Percentiles rank a stretch among this genome's conserved stretches.
phyloP scores from a whole-genome alignment of 257 asterid species.

The Coffea eugenioides region DNA sequence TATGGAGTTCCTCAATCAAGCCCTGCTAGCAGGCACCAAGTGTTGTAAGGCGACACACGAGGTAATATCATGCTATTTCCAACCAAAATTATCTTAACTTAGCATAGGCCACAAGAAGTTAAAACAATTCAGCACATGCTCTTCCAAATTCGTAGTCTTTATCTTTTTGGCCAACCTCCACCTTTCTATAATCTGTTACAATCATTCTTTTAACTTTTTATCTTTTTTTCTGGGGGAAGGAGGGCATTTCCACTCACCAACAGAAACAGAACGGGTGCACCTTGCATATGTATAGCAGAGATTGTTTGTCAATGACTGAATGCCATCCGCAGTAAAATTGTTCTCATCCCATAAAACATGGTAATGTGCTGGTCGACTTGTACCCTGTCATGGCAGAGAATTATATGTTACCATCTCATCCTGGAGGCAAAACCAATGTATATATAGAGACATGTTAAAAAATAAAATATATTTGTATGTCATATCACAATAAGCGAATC shows the following conservation, averaged over 20 bases:
- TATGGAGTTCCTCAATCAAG: too few relatives aligned
- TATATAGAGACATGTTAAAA: background rate
- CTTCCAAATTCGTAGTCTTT: background rate
- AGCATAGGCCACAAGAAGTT: background rate
- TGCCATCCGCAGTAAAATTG: slow-evolving; percentile 93
- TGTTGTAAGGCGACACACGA: background rate
- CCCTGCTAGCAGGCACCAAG: background rate
- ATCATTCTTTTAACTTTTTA: background rate
- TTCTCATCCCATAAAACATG: slow-evolving; percentile 98
- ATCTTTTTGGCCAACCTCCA: background rate
- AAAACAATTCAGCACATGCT: background rate
- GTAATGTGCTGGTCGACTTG: slow-evolving; percentile 99
- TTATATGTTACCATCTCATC: background rate
- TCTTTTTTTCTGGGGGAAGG: background rate
- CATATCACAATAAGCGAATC: background rate
- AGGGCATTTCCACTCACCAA: slow-evolving; percentile 49
- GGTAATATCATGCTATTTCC: background rate
- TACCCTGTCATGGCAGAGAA: slow-evolving; percentile 51
- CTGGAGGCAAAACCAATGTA: background rate
- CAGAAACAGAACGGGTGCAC: slow-evolving; percentile 96
- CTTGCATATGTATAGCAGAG: slow-evolving; percentile 96
- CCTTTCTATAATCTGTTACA: background rate
- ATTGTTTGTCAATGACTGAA: slow-evolving; percentile 90
- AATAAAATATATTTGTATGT: background rate
- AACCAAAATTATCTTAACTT: background rate